A percentile compares a stretch with the other conserved stretches of the same genome.
These are phyloP conservation scores for Boletus putidus DNA, from an alignment of 1,284 basidiomycete species.

Conservation along the genomic window DNA sequence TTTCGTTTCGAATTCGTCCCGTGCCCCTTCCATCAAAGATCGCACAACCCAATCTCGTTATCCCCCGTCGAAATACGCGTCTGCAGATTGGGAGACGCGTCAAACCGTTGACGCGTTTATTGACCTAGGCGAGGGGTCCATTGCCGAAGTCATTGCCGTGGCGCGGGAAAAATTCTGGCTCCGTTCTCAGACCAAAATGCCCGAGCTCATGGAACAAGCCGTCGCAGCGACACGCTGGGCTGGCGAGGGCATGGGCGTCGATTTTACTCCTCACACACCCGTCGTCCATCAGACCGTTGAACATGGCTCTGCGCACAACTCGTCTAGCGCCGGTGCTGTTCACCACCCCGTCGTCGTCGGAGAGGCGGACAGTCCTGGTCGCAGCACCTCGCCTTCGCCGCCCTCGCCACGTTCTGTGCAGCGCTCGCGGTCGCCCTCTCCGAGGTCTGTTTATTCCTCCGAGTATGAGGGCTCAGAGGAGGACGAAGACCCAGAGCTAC, in stretches of 20 bases:
- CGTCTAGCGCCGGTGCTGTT: constrained; percentile 3
- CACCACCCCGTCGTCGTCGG: constrained; percentile 6
- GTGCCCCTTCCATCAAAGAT: constrained; percentile 18
- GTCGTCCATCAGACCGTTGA: constrained; percentile 8
- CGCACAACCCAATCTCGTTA: constrained; percentile 26
- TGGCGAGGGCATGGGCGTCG: constrained; percentile 41
- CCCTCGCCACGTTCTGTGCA: constrained; percentile 31
- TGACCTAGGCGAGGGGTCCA: constrained; percentile 68
- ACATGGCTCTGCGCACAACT: constrained; percentile 13
- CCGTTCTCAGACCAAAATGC: constrained; percentile 58
- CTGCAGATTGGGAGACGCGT: constrained; percentile 66
- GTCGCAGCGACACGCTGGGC: constrained; percentile 58
- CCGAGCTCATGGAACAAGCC: constrained; percentile 64
- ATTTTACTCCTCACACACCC: constrained; percentile 31
- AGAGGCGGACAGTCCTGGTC: constrained; percentile 25
- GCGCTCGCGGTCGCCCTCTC: constrained; percentile 37
- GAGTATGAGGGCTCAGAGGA: constrained; percentile 54
- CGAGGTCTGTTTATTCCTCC: constrained; percentile 36
- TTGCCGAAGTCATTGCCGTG: constrained; percentile 57
- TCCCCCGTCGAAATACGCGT: constrained; percentile 37
- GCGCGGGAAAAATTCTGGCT: constrained; percentile 72
- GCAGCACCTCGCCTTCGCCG: constrained; percentile 30
- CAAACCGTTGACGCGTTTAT: constrained; percentile 62
- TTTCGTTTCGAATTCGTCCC: constrained; percentile 34
- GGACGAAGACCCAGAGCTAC: constrained; percentile 59